A percentile compares a stretch with the other conserved stretches of the same genome.
These are phyloP conservation scores for Nicotiana obtusifolia DNA, from an alignment of 257 asterid species.

Conservation along the genomic window DNA sequence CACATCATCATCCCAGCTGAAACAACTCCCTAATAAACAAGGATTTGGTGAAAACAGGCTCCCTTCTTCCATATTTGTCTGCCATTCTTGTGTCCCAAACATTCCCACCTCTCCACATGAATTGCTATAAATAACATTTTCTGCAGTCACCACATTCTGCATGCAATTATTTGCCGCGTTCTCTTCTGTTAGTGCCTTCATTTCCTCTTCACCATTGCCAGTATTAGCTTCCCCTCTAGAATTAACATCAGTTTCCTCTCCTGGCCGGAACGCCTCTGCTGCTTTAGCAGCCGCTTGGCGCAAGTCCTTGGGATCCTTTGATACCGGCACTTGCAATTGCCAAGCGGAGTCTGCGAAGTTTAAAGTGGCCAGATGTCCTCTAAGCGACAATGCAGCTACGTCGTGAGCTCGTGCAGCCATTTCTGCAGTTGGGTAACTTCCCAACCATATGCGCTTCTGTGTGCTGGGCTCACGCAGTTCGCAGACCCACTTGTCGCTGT, in stretches of 20 bases:
- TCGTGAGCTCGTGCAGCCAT: slow-evolving; percentile 68
- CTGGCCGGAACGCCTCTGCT: slow-evolving; percentile 10
- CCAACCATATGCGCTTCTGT: slow-evolving; percentile 65
- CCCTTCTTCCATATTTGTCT: slow-evolving; percentile 31
- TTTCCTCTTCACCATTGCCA: too few relatives aligned
- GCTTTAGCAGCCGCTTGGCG: slow-evolving; percentile 43
- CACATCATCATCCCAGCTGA: slow-evolving; percentile 31
- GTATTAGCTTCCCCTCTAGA: background rate
- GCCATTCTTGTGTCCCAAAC: slow-evolving; percentile 13
- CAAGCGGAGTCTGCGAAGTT: slow-evolving; percentile 58
- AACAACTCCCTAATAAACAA: slow-evolving; percentile 21
- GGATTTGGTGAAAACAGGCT: slow-evolving; percentile 56
- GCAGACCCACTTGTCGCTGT: slow-evolving; percentile 33
- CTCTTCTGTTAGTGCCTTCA: too few relatives aligned
- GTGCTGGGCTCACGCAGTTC: slow-evolving; percentile 48
- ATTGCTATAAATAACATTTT: background rate
- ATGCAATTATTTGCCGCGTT: too few relatives aligned
- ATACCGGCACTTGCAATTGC: slow-evolving; percentile 29
- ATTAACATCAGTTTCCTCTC: background rate
- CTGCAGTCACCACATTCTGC: background rate
- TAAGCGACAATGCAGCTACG: slow-evolving; percentile 29
- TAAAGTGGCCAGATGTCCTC: slow-evolving; percentile 44
- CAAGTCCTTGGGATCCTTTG: slow-evolving; percentile 40
- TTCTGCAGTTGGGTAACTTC: slow-evolving; percentile 63
- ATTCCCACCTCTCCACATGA: background rate